Conservation (phyloP, 176 grass and related monocot genomes). For the Poa annua region DNA sequence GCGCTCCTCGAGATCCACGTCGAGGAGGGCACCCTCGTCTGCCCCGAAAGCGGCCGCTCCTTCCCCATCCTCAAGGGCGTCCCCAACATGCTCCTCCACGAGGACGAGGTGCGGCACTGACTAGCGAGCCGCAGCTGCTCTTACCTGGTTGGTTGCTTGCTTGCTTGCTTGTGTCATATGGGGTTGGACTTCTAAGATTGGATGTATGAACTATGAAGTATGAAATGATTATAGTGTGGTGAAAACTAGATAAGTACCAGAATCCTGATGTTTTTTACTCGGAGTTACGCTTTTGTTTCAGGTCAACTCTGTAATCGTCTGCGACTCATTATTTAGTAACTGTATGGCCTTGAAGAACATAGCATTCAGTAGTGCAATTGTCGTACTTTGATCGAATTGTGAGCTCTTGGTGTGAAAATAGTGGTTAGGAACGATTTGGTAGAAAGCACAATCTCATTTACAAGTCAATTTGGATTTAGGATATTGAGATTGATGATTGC, state of each 20-base stretch:
- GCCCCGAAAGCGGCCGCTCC: conserved; percentile 74
- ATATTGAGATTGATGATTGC: not conserved
- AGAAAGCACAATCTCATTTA: not conserved
- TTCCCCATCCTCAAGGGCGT: conserved; percentile 93
- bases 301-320: not conserved
- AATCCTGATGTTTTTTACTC: conserved; percentile 4
- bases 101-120: conserved; percentile 76
- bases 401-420: not conserved
- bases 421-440: not conserved
- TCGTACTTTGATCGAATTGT: not conserved
- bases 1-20: conserved; percentile 88
- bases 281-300: not conserved
- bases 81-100: conserved; percentile 98
- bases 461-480: not conserved
- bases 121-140: not conserved
- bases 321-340: not conserved
- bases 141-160: conserved; percentile 8
- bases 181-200: conserved; percentile 19
- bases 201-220: conserved; percentile 32
- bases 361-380: not conserved
- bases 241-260: conserved; percentile 7
- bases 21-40: conserved; percentile 82
- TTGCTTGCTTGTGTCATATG: conserved; percentile 29
- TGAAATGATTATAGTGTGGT: conserved; percentile 1
- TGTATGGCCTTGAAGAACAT: not conserved